Percentiles rank a stretch among this genome's conserved stretches.
Conservation (phyloP, 2,329 filamentous ascomycete genomes). For the Aspergillus unguis region DNA sequence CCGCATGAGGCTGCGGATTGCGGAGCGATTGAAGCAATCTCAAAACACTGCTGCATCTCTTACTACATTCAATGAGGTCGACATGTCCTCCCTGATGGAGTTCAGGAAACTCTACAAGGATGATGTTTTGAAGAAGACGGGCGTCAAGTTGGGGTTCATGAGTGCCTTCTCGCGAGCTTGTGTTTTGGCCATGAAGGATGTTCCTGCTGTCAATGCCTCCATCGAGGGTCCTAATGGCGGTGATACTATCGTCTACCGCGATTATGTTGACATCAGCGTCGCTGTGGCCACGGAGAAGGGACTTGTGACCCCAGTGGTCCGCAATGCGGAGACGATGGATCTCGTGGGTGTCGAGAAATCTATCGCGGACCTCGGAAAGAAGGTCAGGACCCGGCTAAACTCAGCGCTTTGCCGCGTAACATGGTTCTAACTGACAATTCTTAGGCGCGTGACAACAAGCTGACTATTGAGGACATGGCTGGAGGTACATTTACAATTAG, state of each 20-base stretch:
- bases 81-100: constrained; percentile 97
- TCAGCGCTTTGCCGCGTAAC: neutral
- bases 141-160: constrained; percentile 99
- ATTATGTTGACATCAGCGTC: constrained; percentile 97
- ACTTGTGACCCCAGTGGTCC: constrained; percentile 91
- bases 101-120: constrained; percentile 98
- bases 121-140: constrained; percentile 90
- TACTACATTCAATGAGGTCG: constrained; percentile 98
- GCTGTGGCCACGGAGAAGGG: constrained; percentile 97
- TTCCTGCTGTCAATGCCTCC: constrained; percentile 93
- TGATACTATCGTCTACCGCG: constrained; percentile 96
- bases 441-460: constrained; percentile 87
- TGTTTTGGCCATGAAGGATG: constrained; percentile 86
- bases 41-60: constrained; percentile 97
- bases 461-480: constrained; percentile 99
- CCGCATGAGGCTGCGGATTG: constrained; percentile 95
- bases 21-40: constrained; percentile 97
- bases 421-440: neutral
- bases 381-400: constrained; percentile 54
- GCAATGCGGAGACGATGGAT: constrained; percentile 86
- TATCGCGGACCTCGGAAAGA: constrained; percentile 93
- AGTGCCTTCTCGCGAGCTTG: constrained; percentile 90
- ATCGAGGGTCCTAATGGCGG: constrained; percentile 94
- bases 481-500: constrained; percentile 97
- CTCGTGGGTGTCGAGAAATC: constrained; percentile 83